A percentile compares a stretch with the other conserved stretches of the same genome.
Evolutionary conservation across 441 rosid species (phyloP).

Genomic region (Adansonia gregorii): DNA sequence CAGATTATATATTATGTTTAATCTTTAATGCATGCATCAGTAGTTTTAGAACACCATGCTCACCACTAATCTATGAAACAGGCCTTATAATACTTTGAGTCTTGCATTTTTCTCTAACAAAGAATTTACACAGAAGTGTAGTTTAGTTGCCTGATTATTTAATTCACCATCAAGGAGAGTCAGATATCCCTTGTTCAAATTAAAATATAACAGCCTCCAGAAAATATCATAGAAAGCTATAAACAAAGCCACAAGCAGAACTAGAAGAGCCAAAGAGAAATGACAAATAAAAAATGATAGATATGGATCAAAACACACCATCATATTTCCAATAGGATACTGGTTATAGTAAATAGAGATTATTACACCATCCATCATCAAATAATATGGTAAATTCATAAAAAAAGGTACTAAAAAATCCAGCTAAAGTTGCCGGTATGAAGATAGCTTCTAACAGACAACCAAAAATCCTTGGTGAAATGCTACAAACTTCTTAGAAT

Average conservation of each 20-base stretch:
- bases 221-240: background rate
- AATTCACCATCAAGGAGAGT: background rate
- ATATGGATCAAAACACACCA: conserved; percentile 2
- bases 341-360: background rate
- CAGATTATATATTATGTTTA: background rate
- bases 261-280: background rate
- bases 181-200: background rate
- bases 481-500: background rate
- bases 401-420: background rate
- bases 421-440: background rate
- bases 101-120: background rate
- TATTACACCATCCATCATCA: background rate
- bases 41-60: background rate
- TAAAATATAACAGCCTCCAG: background rate
- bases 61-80: background rate
- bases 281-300: background rate
- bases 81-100: background rate
- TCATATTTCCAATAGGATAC: background rate
- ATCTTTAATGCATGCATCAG: background rate
- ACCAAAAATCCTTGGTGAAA: background rate
- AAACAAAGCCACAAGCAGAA: conserved; percentile 2
- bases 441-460: background rate
- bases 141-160: background rate
- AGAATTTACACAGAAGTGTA: background rate
- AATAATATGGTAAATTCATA: background rate